Evolutionary conservation across 108 stramenopile genomes (phyloP).

Genomic region (Craspedostauros australis): DNA sequence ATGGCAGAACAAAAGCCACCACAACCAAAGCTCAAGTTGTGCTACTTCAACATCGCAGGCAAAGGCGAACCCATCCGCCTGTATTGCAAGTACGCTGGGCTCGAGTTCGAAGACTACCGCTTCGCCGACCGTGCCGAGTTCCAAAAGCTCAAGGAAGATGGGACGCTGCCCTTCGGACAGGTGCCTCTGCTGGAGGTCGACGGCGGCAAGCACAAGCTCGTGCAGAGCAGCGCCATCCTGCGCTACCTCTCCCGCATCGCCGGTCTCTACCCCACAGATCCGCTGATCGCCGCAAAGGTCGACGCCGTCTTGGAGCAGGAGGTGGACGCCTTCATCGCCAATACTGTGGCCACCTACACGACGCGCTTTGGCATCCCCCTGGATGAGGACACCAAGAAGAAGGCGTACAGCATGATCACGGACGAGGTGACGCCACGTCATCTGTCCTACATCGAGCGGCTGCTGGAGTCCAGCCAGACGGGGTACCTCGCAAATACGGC

Average conservation of each 20-base stretch:
- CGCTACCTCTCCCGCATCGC: slow-evolving; percentile 21
- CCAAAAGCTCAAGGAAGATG: slow-evolving; percentile 10
- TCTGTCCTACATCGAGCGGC: slow-evolving; percentile 15
- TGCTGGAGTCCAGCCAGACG: slow-evolving; percentile 13
- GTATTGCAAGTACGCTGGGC: slow-evolving; percentile 24
- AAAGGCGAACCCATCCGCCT: slow-evolving; percentile 37
- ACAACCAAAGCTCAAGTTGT: slow-evolving; percentile 23
- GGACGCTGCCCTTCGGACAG: slow-evolving; percentile 30
- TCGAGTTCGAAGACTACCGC: slow-evolving; percentile 28
- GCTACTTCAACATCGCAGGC: slow-evolving; percentile 30
- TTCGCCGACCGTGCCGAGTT: slow-evolving; percentile 20
- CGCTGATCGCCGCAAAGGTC: slow-evolving; percentile 18
- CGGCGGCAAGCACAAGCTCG: slow-evolving; percentile 18
- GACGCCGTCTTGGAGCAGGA: slow-evolving; percentile 24
- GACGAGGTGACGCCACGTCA: slow-evolving; percentile 17
- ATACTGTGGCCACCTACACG: slow-evolving; percentile 14
- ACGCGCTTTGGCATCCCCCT: slow-evolving; percentile 14
- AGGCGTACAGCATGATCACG: slow-evolving; percentile 6
- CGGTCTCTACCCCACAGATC: slow-evolving; percentile 20
- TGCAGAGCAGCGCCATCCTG: slow-evolving; percentile 28
- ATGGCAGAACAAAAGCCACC: background rate
- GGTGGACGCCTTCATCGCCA: slow-evolving; percentile 19
- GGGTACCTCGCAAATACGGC: slow-evolving; percentile 40
- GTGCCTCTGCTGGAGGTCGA: slow-evolving; percentile 37
- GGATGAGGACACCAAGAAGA: slow-evolving; percentile 8